phyloP scores from a whole-genome alignment of 345 rosid species.

The Citrus sp. region DNA sequence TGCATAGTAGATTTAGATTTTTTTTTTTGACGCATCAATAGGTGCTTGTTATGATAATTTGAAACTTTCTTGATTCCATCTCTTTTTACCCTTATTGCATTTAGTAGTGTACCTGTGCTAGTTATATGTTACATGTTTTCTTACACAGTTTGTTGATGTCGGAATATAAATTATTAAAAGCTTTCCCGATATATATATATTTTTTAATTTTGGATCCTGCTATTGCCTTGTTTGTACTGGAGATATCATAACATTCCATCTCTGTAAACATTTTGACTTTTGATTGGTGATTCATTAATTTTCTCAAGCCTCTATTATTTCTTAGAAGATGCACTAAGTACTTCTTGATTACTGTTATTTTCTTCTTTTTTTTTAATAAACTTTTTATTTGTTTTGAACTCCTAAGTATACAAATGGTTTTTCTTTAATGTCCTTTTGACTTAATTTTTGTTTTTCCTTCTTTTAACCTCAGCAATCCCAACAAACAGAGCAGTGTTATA shows the following conservation, averaged over 20 bases:
- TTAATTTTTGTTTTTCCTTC: background rate
- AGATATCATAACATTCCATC: background rate
- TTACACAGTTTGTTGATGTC: background rate
- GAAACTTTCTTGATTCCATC: background rate
- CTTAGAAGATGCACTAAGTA: background rate
- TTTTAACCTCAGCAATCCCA: conserved; percentile 49
- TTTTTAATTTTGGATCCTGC: background rate
- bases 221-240: background rate
- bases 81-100: background rate
- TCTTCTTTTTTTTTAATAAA: background rate
- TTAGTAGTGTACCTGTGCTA: background rate
- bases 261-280: background rate
- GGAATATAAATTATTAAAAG: background rate
- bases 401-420: background rate
- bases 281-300: background rate
- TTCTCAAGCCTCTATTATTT: background rate
- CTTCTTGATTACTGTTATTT: background rate
- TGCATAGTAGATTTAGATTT: background rate
- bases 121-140: background rate
- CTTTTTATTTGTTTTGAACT: background rate
- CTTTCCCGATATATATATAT: background rate
- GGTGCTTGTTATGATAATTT: background rate
- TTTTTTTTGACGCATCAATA: background rate
- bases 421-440: background rate
- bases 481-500: conserved; percentile 54